These are phyloP conservation scores for Thelonectria discophora DNA, from an alignment of 2,329 filamentous ascomycete genomes.

Conservation along the genomic window DNA sequence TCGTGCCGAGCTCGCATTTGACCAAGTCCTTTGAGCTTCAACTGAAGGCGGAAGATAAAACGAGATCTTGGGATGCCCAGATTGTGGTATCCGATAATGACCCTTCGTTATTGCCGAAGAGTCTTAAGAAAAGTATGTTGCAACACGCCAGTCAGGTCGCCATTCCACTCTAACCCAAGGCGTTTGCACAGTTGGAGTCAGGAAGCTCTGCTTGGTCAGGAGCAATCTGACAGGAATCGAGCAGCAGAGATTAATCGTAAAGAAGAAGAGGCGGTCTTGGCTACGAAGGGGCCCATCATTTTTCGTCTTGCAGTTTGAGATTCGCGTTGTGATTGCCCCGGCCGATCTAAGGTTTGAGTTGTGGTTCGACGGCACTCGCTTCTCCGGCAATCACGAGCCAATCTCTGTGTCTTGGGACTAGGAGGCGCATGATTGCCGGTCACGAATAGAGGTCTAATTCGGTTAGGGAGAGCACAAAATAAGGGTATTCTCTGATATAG, in stretches of 20 bases:
- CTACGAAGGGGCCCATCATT: constrained; percentile 49
- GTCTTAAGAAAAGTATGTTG: constrained; percentile 48
- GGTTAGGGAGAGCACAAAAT: too few relatives aligned
- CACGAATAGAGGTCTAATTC: too few relatives aligned
- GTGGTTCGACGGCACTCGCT: constrained; percentile 47
- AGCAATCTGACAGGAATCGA: constrained; percentile 53
- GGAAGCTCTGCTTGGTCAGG: constrained; percentile 51
- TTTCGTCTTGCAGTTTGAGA: constrained; percentile 55
- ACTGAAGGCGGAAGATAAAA: constrained; percentile 45
- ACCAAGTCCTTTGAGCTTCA: constrained; percentile 48
- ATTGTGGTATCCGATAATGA: constrained; percentile 54
- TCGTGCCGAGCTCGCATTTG: constrained; percentile 49
- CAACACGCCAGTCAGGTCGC: neutral
- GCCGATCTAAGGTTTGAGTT: constrained; percentile 61
- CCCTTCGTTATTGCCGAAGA: constrained; percentile 47
- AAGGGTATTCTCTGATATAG: too few relatives aligned
- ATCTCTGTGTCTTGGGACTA: constrained; percentile 33
- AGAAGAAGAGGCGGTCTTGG: constrained; percentile 47
- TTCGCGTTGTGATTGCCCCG: constrained; percentile 63
- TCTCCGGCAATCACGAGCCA: constrained; percentile 36
- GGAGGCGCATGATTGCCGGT: neutral
- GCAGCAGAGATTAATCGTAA: constrained; percentile 50
- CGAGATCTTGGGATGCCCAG: constrained; percentile 49
- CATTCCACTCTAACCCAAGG: neutral
- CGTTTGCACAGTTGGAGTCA: constrained; percentile 45